Conservation (phyloP, 2,329 filamentous ascomycete species). For the Chaetomium olivaceum region DNA sequence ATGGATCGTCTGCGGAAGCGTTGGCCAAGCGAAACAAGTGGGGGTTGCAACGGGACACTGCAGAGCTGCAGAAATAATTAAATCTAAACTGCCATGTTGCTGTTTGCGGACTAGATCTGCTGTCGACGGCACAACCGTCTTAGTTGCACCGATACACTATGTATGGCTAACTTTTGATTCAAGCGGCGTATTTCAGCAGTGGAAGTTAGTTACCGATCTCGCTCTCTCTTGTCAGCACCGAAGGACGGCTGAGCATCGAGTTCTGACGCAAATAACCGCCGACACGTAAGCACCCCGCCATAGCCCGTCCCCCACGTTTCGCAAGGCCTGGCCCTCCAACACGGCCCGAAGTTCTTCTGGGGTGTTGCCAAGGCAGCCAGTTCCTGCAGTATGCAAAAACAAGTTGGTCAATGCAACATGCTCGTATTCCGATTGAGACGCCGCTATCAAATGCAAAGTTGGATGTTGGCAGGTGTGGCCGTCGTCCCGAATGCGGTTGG, state of each 20-base stretch:
- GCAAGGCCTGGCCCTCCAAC: neutral
- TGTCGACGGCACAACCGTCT: neutral
- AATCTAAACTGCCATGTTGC: neutral
- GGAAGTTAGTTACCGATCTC: neutral
- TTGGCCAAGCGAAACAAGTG: slow-evolving; percentile 11
- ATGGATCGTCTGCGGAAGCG: slow-evolving; percentile 6
- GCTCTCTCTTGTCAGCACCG: neutral
- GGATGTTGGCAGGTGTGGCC: neutral
- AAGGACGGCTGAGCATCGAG: neutral
- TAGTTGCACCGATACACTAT: neutral
- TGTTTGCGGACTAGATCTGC: neutral
- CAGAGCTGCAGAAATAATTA: neutral
- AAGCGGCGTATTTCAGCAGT: neutral
- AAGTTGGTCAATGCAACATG: slow-evolving; percentile 6
- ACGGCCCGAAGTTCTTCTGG: neutral
- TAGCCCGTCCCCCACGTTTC: slow-evolving; percentile 7
- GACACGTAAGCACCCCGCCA: slow-evolving; percentile 15
- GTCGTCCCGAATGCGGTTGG: neutral
- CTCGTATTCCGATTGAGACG: slow-evolving; percentile 15
- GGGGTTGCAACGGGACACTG: slow-evolving; percentile 10
- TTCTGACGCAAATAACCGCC: slow-evolving; percentile 1
- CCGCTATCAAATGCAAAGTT: neutral
- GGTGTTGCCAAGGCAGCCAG: slow-evolving; percentile 17
- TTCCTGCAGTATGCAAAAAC: slow-evolving; percentile 3
- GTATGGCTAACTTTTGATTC: neutral